Evolutionary conservation across 441 rosid species (phyloP).

Genomic region (Croton laevigatus): DNA sequence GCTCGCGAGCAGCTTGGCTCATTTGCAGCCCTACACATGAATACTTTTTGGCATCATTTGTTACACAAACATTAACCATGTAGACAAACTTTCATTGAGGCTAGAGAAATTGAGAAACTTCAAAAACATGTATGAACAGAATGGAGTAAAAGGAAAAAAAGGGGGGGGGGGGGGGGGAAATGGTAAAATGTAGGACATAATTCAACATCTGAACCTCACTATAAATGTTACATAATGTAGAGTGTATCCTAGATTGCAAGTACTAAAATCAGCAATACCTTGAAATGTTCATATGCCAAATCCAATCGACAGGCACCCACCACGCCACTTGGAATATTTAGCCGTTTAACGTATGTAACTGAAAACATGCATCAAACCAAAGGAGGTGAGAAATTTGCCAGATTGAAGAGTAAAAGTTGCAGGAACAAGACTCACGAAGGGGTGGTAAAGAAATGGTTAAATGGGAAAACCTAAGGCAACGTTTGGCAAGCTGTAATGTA

Average conservation of each 20-base stretch:
- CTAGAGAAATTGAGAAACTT: background rate
- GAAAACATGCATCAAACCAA: slow-evolving; percentile 28
- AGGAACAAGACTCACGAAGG: background rate
- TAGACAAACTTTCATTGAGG: background rate
- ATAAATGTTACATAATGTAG: slow-evolving; percentile 3
- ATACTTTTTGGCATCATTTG: background rate
- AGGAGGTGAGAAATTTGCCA: background rate
- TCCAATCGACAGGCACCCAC: slow-evolving; percentile 98
- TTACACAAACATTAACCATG: background rate
- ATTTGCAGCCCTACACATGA: too few relatives aligned
- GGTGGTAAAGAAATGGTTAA: background rate
- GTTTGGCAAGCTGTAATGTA: too few relatives aligned
- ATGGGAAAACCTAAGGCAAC: background rate
- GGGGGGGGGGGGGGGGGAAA: slow-evolving; percentile 2
- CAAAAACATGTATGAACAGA: slow-evolving; percentile 2
- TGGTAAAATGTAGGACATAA: background rate
- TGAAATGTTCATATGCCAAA: slow-evolving; percentile 93
- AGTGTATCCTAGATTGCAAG: background rate
- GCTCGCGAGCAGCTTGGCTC: too few relatives aligned
- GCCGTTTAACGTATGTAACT: slow-evolving; percentile 84
- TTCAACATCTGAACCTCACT: slow-evolving; percentile 3
- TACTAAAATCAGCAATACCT: slow-evolving; percentile 49
- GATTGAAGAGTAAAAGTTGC: background rate
- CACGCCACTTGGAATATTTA: slow-evolving; percentile 91
- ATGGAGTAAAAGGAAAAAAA: background rate